Evolutionary conservation across 78 protist genomes (phyloP).

Genomic region (Dictyostelium firmibasis): DNA sequence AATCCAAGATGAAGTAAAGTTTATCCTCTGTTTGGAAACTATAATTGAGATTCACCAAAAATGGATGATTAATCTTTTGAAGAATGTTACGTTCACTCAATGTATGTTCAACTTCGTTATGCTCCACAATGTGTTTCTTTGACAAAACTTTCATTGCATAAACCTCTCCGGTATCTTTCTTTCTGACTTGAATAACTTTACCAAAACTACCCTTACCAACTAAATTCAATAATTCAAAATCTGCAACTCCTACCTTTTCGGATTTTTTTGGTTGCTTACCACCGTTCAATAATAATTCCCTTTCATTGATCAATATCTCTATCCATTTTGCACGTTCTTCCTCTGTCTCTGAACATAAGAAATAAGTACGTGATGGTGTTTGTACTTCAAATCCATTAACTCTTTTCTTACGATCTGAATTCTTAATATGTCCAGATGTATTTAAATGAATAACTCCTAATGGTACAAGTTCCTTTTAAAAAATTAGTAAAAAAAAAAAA

Average conservation of each 20-base stretch:
- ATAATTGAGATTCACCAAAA: constrained; percentile 91
- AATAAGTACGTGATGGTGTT: constrained; percentile 80
- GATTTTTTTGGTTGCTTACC: constrained; percentile 43
- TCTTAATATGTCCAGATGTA: constrained; percentile 74
- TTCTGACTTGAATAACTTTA: constrained; percentile 92
- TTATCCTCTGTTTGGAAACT: constrained; percentile 94
- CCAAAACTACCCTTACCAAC: constrained; percentile 96
- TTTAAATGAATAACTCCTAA: constrained; percentile 69
- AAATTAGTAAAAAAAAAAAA: not conserved
- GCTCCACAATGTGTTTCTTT: constrained; percentile 85
- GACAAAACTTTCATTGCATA: constrained; percentile 90
- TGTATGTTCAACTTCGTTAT: constrained; percentile 95
- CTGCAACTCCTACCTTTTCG: constrained; percentile 84
- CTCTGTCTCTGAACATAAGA: constrained; percentile 72
- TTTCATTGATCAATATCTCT: constrained; percentile 58
- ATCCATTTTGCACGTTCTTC: constrained; percentile 77
- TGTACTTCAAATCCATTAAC: constrained; percentile 74
- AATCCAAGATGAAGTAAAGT: constrained; percentile 95
- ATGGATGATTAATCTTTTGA: constrained; percentile 85
- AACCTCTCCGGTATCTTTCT: constrained; percentile 82
- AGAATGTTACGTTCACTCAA: constrained; percentile 89
- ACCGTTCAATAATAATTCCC: constrained; percentile 26
- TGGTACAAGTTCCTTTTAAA: constrained; percentile 33
- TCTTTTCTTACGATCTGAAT: constrained; percentile 45
- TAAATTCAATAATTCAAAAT: constrained; percentile 89